A percentile compares a stretch with the other conserved stretches of the same genome.
phyloP scores from a whole-genome alignment of 768 basidiomycete species.

The Amanita subjunquillea region DNA sequence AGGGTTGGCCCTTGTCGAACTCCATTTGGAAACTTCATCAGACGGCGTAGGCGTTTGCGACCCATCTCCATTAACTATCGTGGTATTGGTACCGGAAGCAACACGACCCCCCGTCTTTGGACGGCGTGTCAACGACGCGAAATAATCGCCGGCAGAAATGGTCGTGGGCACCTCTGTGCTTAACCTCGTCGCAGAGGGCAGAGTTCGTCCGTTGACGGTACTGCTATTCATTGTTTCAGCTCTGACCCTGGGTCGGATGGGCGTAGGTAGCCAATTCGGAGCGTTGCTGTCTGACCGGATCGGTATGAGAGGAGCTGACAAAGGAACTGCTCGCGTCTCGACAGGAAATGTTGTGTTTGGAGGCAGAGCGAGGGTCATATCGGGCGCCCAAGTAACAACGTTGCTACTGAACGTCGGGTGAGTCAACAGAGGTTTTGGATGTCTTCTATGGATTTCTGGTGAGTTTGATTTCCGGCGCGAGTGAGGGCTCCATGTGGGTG shows the following conservation, averaged over 20 bases:
- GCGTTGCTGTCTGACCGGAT: slow-evolving; percentile 14
- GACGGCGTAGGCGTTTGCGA: not conserved
- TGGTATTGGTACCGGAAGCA: not conserved
- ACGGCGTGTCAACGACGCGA: slow-evolving; percentile 29
- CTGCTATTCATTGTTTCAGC: slow-evolving; percentile 1
- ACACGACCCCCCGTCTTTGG: slow-evolving; percentile 12
- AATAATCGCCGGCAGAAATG: slow-evolving; percentile 34
- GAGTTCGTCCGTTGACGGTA: not conserved
- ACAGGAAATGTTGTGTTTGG: slow-evolving; percentile 31
- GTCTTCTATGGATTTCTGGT: slow-evolving; percentile 13
- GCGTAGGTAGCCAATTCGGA: not conserved
- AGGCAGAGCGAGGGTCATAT: slow-evolving; percentile 56
- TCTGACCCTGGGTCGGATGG: not conserved
- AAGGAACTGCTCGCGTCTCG: slow-evolving; percentile 35
- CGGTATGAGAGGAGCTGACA: slow-evolving; percentile 52
- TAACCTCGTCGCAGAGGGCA: not conserved
- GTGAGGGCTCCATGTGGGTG: not conserved
- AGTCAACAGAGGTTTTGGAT: slow-evolving; percentile 10
- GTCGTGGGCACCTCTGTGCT: not conserved
- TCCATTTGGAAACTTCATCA: not conserved
- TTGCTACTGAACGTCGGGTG: slow-evolving; percentile 16
- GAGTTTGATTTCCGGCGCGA: slow-evolving; percentile 15
- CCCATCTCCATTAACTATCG: slow-evolving; percentile 7
- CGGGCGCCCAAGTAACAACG: slow-evolving; percentile 51
- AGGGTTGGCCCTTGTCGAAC: not conserved